Percentiles rank a stretch among this genome's conserved stretches.
These are phyloP conservation scores for Colletotrichum endophyticum DNA, from an alignment of 2,329 filamentous ascomycete species.

Conservation along the genomic window DNA sequence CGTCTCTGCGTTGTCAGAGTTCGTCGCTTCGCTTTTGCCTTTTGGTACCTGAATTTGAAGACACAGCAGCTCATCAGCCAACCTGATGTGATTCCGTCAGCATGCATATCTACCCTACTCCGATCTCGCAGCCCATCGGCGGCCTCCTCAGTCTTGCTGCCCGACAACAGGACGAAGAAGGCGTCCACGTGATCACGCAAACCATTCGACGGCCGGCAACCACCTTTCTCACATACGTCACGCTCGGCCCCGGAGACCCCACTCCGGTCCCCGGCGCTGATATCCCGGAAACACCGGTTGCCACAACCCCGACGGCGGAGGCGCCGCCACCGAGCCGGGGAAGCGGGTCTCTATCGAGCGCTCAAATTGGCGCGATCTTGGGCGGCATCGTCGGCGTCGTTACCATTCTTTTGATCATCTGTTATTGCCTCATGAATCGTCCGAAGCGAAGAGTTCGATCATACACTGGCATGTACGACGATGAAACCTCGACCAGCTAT, in stretches of 20 bases:
- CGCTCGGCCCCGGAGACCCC: slow-evolving; percentile 24
- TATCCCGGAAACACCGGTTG: slow-evolving; percentile 16
- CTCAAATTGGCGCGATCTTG: slow-evolving; percentile 45
- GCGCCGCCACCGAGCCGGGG: slow-evolving; percentile 8
- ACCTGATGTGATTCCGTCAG: slow-evolving; percentile 5
- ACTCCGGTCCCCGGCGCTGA: slow-evolving; percentile 15
- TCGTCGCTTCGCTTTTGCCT: background rate
- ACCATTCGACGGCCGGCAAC: slow-evolving; percentile 36
- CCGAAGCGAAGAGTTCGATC: background rate
- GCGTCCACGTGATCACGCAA: slow-evolving; percentile 35
- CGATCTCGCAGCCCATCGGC: background rate
- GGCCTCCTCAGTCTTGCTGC: background rate
- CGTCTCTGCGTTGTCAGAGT: background rate
- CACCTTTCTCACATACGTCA: slow-evolving; percentile 41
- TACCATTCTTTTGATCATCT: slow-evolving; percentile 35
- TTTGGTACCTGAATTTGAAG: background rate
- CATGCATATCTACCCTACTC: slow-evolving; percentile 8
- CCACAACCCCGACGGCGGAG: background rate
- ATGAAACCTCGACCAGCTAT: background rate
- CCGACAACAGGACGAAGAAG: slow-evolving; percentile 2
- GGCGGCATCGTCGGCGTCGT: slow-evolving; percentile 43
- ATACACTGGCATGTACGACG: background rate
- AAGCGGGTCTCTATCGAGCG: slow-evolving; percentile 32
- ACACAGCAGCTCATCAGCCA: background rate
- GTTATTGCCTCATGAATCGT: slow-evolving; percentile 31